phyloP scores from a whole-genome alignment of 2,329 filamentous ascomycete genomes.

The Penicillium sp. region DNA sequence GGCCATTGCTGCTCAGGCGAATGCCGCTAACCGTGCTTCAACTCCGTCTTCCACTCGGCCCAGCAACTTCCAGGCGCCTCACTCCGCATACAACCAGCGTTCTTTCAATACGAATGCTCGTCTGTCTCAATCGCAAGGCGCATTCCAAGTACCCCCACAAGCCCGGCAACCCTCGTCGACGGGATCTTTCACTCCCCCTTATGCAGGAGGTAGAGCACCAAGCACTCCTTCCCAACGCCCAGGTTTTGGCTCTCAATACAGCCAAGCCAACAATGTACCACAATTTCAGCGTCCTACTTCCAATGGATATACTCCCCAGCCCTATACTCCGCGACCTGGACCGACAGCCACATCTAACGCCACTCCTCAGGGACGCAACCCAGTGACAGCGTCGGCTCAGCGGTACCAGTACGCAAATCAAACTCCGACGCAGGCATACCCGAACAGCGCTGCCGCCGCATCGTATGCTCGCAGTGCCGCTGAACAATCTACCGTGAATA shows the following conservation, averaged over 20 bases:
- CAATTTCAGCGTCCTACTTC: constrained; percentile 42
- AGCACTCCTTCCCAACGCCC: constrained; percentile 39
- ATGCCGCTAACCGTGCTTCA: constrained; percentile 32
- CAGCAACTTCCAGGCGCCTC: constrained; percentile 29
- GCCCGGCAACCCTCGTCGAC: constrained; percentile 33
- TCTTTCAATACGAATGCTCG: constrained; percentile 31
- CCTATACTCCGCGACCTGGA: constrained; percentile 36
- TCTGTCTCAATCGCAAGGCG: constrained; percentile 24
- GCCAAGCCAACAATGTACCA: constrained; percentile 34
- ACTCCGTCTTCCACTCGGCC: constrained; percentile 36
- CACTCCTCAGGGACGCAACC: constrained; percentile 36
- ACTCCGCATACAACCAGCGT: constrained; percentile 36
- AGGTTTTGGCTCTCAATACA: constrained; percentile 37
- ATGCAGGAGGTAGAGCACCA: constrained; percentile 33
- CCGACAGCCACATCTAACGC: constrained; percentile 33
- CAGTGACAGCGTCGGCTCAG: constrained; percentile 29
- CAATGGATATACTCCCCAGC: constrained; percentile 39
- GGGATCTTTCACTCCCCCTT: constrained; percentile 35
- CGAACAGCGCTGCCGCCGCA: constrained; percentile 36
- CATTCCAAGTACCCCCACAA: constrained; percentile 33
- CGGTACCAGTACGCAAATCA: constrained; percentile 31
- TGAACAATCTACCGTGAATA: constrained; percentile 41
- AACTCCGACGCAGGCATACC: constrained; percentile 31
- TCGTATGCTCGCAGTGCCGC: constrained; percentile 41
- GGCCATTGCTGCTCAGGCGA: constrained; percentile 31